Evolutionary conservation across 2,329 filamentous ascomycete species (phyloP), one percentile per base, ranked within the genome.

Genomic region (Cladophialophora yegresii): DNA sequence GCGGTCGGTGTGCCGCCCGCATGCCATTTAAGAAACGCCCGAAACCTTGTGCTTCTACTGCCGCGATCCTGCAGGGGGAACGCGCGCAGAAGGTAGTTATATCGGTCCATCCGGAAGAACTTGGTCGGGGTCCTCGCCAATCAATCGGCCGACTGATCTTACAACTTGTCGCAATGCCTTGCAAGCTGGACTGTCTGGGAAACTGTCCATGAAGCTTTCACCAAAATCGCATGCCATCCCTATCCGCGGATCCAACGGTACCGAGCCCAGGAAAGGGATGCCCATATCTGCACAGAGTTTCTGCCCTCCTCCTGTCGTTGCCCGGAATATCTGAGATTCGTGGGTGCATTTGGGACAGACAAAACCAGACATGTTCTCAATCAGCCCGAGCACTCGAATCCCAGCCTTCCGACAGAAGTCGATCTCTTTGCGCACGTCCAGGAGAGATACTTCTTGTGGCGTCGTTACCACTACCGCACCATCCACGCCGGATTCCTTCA

Each of bases 311-410:
- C 95, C 95, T 0, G 95, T 99, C 9, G 91, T 96, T 10, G 95
- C 88, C 71, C 87, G 85, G 81, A 99, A 99, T 56, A 99, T 96
- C 75, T 96, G 87, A 72, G 82, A 85, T 72, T 86, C 82, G 61
- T 92, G 87, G 61, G 87, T 90, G 78, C 95, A 99, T 62, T 91
- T 93, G 9, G 93, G 93, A 74, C 95, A 99, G 59, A 99, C 93
- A 72, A 98, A 99, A 3, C 92, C 92, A 64, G 89, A 91, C 95
- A 99, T 99, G 75, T 99, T 99, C 81, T 99, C 95, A 16, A 96
- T 95, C 47, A 99, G 82, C 0, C 95, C 95, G 3, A 99, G 77
- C 6, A 99, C 86, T 54, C 83, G 85, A 70, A 99, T 98, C 3
- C 91, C 92, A 0, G 95, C 95, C 79, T 99, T 99, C 64, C 88